Base-by-base conservation (phyloP, 768 basidiomycete species). In the Dioszegia hungarica region DNA sequence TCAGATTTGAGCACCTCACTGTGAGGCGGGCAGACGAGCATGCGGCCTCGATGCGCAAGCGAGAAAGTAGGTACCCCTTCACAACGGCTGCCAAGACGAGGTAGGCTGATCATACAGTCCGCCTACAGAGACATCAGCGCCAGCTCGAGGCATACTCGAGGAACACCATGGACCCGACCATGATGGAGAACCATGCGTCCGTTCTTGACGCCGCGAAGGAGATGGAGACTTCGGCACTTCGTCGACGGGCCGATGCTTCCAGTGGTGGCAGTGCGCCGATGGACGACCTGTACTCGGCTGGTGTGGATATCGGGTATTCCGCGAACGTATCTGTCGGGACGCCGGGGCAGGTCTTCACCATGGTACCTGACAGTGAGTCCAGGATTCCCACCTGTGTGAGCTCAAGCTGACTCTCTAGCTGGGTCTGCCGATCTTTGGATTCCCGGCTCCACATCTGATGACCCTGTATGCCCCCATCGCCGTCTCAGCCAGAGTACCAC, bases 391-490 rank as follows among this genome's bases (percentile, higher is more conserved):
- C 3, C 15, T 11, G 25, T n/a, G 28, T 6, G 20, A 27, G 11
- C 44, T 6, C 11, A 24, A 12, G 37, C 44, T 29, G 45, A 56
- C 10, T 12, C 3, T 12, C 2, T 22, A 57, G 56, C 56, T 43
- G 56, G 56, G 17, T 57, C 56, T 1, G 29, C 56, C 12, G 56
- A 57, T 40, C 56, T 57, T 6, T 57, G 56, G 56, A 34, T 57
- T 14, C 34, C 40, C 1, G 17, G 36, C 37, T 25, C 46, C 1
- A 27, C 36, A 14, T 22, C 40, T 5, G 25, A 17, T n/a, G 56
- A 57, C 33, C 47, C 56, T 25, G 56, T 49, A 57, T 0, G 56
- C 20, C 34, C 19, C 6, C 24, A 22, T 17, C 6, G 14, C 12
- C 17, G 20, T 34, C 15, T 24, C 4, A n/a, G 8, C 19, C 6